Conservation (phyloP, 805 yeast genomes). For the Candida sphagnicola region DNA sequence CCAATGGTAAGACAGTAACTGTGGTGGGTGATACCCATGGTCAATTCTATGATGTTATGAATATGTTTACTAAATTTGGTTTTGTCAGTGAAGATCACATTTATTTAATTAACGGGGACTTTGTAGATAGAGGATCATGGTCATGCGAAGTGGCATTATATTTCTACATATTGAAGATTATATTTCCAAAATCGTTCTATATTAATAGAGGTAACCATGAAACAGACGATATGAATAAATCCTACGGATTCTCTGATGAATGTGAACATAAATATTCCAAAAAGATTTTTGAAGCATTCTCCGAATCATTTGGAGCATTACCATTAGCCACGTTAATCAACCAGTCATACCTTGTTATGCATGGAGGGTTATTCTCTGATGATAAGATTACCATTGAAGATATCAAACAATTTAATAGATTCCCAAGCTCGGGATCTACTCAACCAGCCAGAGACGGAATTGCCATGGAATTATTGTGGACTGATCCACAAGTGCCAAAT, state of each 20-base stretch:
- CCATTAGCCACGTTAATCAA: conserved; percentile 86
- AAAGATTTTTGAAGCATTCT: conserved; percentile 73
- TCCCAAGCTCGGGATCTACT: conserved; percentile 43
- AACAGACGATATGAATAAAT: conserved; percentile 93
- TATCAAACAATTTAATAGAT: conserved; percentile 66
- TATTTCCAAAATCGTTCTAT: conserved; percentile 66
- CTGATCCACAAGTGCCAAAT: conserved; percentile 79
- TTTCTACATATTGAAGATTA: conserved; percentile 70
- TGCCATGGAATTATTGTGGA: conserved; percentile 96
- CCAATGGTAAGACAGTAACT: conserved; percentile 51
- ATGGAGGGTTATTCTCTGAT: conserved; percentile 89
- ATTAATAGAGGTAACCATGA: conserved; percentile 96
- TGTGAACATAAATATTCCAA: conserved; percentile 87
- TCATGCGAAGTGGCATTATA: conserved; percentile 91
- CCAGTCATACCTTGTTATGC: conserved; percentile 79
- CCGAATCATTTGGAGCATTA: conserved; percentile 79
- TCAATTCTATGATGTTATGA: conserved; percentile 85
- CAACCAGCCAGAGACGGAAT: conserved; percentile 91
- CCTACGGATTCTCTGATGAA: conserved; percentile 95
- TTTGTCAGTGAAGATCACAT: conserved; percentile 61
- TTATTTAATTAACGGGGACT: conserved; percentile 92
- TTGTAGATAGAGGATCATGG: conserved; percentile 98
- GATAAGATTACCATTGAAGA: conserved; percentile 70
- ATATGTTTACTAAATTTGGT: conserved; percentile 75
- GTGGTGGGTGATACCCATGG: conserved; percentile 99